These are phyloP conservation scores for Boletus reticuloceps DNA, from an alignment of 768 basidiomycete species.

Conservation along the genomic window DNA sequence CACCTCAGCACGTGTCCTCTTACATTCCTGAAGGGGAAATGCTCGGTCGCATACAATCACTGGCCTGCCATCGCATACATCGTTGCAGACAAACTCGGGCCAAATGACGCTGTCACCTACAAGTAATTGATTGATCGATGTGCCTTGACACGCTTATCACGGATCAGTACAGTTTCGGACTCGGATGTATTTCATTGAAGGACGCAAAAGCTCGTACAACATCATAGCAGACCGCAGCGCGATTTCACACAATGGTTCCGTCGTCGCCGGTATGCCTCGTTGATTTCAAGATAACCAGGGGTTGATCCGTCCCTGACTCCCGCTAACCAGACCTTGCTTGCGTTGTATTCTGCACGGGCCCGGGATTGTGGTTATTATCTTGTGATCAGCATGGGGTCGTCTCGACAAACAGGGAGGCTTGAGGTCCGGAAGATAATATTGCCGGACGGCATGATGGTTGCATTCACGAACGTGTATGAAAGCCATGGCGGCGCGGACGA, in stretches of 20 bases:
- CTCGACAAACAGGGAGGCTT: too few relatives aligned
- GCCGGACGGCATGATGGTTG: too few relatives aligned
- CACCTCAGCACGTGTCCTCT: too few relatives aligned
- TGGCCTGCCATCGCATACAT: slow-evolving; percentile 67
- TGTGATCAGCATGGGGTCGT: too few relatives aligned
- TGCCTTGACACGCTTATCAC: slow-evolving; percentile 85
- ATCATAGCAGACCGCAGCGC: slow-evolving; percentile 78
- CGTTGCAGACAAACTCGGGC: slow-evolving; percentile 69
- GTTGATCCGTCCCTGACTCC: not conserved
- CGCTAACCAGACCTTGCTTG: slow-evolving; percentile 51
- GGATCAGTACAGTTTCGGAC: slow-evolving; percentile 48
- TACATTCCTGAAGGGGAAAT: too few relatives aligned
- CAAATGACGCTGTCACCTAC: slow-evolving; percentile 42
- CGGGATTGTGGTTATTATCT: slow-evolving; percentile 31
- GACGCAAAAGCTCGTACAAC: slow-evolving; percentile 48
- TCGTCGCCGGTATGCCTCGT: slow-evolving; percentile 65
- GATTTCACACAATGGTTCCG: slow-evolving; percentile 68
- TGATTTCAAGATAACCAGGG: not conserved
- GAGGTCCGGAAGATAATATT: too few relatives aligned
- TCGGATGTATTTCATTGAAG: slow-evolving; percentile 49
- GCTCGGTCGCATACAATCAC: too few relatives aligned
- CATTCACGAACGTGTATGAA: too few relatives aligned
- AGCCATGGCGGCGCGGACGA: too few relatives aligned
- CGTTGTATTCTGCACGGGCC: slow-evolving; percentile 60
- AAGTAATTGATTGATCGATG: slow-evolving; percentile 50